Conservation (phyloP, 2,329 filamentous ascomycete genomes). For the Thielaviopsis punctulata region DNA sequence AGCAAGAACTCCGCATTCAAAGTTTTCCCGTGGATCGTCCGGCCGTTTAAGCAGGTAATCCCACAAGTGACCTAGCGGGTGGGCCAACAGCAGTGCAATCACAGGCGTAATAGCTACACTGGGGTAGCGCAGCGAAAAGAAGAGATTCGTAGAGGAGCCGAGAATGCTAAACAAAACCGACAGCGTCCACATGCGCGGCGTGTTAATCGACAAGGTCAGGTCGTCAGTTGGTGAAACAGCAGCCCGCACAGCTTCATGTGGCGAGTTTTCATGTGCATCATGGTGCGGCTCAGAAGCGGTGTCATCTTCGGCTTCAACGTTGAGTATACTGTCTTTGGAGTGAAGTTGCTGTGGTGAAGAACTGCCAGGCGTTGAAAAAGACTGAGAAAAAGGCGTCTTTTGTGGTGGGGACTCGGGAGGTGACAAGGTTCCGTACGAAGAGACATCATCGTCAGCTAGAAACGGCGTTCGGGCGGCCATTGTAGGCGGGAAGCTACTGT, state of each 20-base stretch:
- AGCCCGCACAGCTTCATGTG: conserved; percentile 63
- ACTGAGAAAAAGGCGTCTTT: not conserved
- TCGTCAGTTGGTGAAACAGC: conserved; percentile 64
- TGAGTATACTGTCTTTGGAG: conserved; percentile 1
- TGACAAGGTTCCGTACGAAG: conserved; percentile 9
- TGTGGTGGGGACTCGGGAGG: conserved; percentile 8
- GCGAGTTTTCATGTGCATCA: conserved; percentile 49
- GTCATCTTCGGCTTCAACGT: conserved; percentile 13
- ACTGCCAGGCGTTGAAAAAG: not conserved
- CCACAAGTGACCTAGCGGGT: conserved; percentile 68
- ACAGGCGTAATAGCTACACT: conserved; percentile 81
- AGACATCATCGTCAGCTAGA: conserved; percentile 5
- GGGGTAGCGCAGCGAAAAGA: conserved; percentile 80
- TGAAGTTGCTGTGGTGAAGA: not conserved
- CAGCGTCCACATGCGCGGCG: conserved; percentile 71
- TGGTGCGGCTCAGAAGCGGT: conserved; percentile 28
- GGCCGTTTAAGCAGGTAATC: conserved; percentile 52
- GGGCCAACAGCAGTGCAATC: conserved; percentile 70
- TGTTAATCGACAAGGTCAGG: conserved; percentile 63
- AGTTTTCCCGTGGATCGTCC: conserved; percentile 31
- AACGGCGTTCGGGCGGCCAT: conserved; percentile 9
- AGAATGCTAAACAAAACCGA: conserved; percentile 67
- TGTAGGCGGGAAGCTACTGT: not conserved
- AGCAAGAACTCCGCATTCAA: conserved; percentile 29
- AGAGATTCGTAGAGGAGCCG: conserved; percentile 69